These are phyloP conservation scores for Diaporthe ampelina DNA, from an alignment of 2,329 filamentous ascomycete genomes.

Conservation along the genomic window DNA sequence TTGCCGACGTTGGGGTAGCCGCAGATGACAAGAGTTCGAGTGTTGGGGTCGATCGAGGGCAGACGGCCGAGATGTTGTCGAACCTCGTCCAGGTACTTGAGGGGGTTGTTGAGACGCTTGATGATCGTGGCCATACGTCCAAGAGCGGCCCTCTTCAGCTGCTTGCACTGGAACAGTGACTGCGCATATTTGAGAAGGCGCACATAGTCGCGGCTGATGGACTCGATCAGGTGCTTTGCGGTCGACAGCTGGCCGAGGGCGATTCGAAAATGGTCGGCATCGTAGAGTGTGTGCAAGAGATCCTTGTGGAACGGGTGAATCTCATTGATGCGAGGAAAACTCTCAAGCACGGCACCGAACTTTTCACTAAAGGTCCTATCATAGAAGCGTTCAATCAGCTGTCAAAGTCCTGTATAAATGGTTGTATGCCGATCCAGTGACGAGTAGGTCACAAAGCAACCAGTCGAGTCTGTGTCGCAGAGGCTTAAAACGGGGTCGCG, in stretches of 20 bases:
- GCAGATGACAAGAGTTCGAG: slow-evolving; percentile 93
- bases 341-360: slow-evolving; percentile 89
- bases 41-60: slow-evolving; percentile 98
- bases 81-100: slow-evolving; percentile 96
- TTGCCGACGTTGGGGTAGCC: slow-evolving; percentile 99
- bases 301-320: slow-evolving; percentile 64
- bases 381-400: too few species aligned
- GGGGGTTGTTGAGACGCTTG: slow-evolving; percentile 92
- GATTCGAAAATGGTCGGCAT: slow-evolving; percentile 97
- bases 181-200: slow-evolving; percentile 92
- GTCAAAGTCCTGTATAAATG: too few species aligned
- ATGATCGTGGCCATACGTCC: slow-evolving; percentile 99
- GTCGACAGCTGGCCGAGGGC: slow-evolving; percentile 96
- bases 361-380: slow-evolving; percentile 88
- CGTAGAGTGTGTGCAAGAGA: slow-evolving; percentile 97
- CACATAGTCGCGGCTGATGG: slow-evolving; percentile 95
- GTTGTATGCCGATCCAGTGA: too few species aligned
- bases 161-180: slow-evolving; percentile 98
- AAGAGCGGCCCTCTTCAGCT: slow-evolving; percentile 94
- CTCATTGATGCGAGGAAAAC: slow-evolving; percentile 92
- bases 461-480: too few species aligned
- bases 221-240: slow-evolving; percentile 96
- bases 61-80: slow-evolving; percentile 97
- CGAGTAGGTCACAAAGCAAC: too few species aligned
- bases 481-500: too few species aligned